Conservation (phyloP, 2,329 filamentous ascomycete species). For the Claviceps capensis region DNA sequence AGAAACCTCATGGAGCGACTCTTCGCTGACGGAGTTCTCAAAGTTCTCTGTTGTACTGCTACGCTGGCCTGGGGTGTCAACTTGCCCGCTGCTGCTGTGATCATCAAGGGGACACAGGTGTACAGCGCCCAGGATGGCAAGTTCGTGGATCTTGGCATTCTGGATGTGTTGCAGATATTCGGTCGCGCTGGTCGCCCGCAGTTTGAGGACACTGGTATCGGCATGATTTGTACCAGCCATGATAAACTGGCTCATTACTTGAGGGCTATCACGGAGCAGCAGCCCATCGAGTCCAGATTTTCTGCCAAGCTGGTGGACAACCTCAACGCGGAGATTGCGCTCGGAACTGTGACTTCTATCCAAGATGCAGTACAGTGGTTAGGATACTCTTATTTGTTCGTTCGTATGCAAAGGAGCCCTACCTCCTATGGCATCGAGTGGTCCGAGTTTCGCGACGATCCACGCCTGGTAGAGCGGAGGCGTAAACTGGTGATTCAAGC, state of each 20-base stretch:
- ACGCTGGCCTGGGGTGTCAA: slow-evolving; percentile 99
- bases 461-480: slow-evolving; percentile 71
- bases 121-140: slow-evolving; percentile 96
- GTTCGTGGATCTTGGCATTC: slow-evolving; percentile 88
- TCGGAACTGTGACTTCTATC: slow-evolving; percentile 92
- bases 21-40: slow-evolving; percentile 84
- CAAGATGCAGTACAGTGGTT: slow-evolving; percentile 93
- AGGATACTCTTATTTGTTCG: slow-evolving; percentile 93
- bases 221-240: slow-evolving; percentile 95
- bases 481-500: slow-evolving; percentile 80
- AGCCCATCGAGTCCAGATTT: slow-evolving; percentile 95
- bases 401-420: slow-evolving; percentile 88
- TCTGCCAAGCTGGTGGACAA: slow-evolving; percentile 92
- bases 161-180: slow-evolving; percentile 96
- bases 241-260: slow-evolving; percentile 88
- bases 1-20: slow-evolving; percentile 90
- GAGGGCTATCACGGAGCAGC: slow-evolving; percentile 83
- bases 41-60: slow-evolving; percentile 94
- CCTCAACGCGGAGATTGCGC: slow-evolving; percentile 82
- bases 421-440: slow-evolving; percentile 91
- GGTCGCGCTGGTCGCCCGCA: slow-evolving; percentile 95
- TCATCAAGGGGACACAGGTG: slow-evolving; percentile 96
- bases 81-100: slow-evolving; percentile 84
- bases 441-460: slow-evolving; percentile 79
- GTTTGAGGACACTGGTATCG: slow-evolving; percentile 94